A percentile compares a stretch with the other conserved stretches of the same genome.
phyloP scores from a whole-genome alignment of 345 rosid genomes.

The Eucalyptus albens region DNA sequence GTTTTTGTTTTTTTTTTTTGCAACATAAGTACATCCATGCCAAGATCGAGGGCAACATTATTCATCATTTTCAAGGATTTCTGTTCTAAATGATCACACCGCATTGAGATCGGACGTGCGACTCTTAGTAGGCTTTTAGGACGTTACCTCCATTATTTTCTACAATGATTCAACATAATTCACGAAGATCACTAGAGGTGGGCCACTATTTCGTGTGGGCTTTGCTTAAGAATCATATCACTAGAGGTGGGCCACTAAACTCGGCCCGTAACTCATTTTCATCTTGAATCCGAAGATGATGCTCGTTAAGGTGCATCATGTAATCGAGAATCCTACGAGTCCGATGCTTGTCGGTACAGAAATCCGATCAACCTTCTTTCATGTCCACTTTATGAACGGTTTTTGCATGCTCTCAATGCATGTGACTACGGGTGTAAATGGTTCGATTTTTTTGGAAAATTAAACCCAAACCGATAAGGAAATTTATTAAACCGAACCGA shows the following conservation, averaged over 20 bases:
- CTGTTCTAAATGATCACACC: not conserved
- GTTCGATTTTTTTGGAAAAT: no score
- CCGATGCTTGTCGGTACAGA: not conserved
- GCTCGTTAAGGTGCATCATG: not conserved
- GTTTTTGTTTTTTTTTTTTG: not conserved
- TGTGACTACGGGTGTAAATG: not conserved
- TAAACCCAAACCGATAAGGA: accelerated
- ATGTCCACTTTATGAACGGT: not conserved
- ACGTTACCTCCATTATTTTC: not conserved
- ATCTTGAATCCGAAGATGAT: not conserved
- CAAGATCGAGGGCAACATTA: not conserved
- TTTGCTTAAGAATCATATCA: not conserved
- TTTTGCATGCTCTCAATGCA: not conserved
- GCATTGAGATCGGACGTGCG: not conserved
- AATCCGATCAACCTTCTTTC: not conserved
- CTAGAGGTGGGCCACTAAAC: not conserved
- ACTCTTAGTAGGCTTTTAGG: not conserved
- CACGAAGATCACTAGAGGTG: not conserved
- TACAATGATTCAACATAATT: not conserved
- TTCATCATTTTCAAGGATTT: not conserved
- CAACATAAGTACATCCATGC: not conserved
- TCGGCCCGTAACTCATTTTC: not conserved
- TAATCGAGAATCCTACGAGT: not conserved
- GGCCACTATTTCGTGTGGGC: not conserved
- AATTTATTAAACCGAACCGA: no score